Evolutionary conservation across 495 filamentous ascomycete genomes (phyloP).

Genomic region (Trichoderma gamsii): DNA sequence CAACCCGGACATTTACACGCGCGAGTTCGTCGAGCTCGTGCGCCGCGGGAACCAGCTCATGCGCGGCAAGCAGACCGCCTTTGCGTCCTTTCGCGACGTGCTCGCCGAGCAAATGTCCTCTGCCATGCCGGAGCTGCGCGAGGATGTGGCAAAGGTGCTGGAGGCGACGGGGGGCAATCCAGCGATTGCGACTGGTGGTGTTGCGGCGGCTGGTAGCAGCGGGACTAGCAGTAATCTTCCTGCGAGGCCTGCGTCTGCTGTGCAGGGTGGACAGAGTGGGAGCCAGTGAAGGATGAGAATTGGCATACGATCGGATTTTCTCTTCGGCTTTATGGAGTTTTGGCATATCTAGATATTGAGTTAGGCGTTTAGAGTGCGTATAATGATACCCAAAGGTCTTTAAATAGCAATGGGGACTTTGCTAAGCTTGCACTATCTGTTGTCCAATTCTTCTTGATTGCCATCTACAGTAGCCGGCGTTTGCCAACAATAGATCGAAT

Average conservation of each 20-base stretch:
- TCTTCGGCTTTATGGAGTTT: not conserved
- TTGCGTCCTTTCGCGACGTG: conserved; percentile 71
- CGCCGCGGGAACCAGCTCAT: conserved; percentile 77
- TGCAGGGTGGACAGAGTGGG: not conserved
- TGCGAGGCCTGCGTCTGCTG: not conserved
- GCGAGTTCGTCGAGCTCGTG: conserved; percentile 91
- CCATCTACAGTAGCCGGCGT: too few species aligned
- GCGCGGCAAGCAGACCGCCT: conserved; percentile 78
- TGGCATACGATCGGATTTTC: not conserved
- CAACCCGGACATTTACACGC: conserved; percentile 97
- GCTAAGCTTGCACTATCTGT: not conserved
- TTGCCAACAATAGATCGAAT: not conserved
- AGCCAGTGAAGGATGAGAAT: not conserved
- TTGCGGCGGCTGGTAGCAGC: not conserved
- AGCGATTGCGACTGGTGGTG: conserved; percentile 4
- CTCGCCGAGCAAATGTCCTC: conserved; percentile 72
- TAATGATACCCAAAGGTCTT: not conserved
- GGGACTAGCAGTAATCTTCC: not conserved
- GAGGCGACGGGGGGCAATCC: conserved; percentile 29
- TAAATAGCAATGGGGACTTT: not conserved
- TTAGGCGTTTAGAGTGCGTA: not conserved
- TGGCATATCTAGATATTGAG: not conserved
- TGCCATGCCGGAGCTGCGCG: conserved; percentile 69
- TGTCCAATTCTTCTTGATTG: not conserved
- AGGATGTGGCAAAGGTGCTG: conserved; percentile 62